These are phyloP conservation scores for Stellera chamaejasme DNA, from an alignment of 345 rosid genomes.

Conservation along the genomic window DNA sequence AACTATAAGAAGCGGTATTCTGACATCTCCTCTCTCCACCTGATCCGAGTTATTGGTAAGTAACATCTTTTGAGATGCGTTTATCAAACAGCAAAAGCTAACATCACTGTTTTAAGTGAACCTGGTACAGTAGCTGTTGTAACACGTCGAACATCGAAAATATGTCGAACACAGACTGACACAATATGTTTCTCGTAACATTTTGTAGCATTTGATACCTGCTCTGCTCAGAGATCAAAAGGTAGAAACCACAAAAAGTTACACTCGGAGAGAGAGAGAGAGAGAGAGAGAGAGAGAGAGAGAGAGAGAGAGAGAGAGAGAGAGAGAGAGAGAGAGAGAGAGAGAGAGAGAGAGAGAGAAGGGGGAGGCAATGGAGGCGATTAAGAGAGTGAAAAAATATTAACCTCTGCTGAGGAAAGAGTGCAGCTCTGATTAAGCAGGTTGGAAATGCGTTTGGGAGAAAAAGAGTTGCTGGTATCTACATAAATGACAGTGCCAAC, in stretches of 20 bases:
- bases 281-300: not conserved
- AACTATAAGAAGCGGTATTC: constrained; percentile 41
- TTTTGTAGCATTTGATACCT: constrained; percentile 23
- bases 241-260: constrained; percentile 1
- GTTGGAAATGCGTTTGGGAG: constrained; percentile 48
- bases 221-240: constrained; percentile 13
- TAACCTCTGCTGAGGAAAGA: constrained; percentile 32
- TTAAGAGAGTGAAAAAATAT: not conserved
- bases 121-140: constrained; percentile 58
- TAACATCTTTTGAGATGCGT: no score
- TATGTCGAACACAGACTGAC: constrained; percentile 59
- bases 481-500: constrained; percentile 42
- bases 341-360: not conserved
- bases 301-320: not conserved
- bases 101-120: constrained; percentile 10
- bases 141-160: constrained; percentile 56
- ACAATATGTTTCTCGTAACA: constrained; percentile 52
- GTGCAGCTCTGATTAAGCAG: constrained; percentile 28
- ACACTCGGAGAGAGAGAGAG: not conserved
- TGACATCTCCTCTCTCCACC: constrained; percentile 24
- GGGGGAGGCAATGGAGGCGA: constrained; percentile 4
- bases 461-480: constrained; percentile 84
- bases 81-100: no score
- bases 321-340: not conserved
- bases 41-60: constrained; percentile 8